Evolutionary conservation across 2,329 filamentous ascomycete genomes (phyloP).

Genomic region (Microdochium trichocladiopsis): DNA sequence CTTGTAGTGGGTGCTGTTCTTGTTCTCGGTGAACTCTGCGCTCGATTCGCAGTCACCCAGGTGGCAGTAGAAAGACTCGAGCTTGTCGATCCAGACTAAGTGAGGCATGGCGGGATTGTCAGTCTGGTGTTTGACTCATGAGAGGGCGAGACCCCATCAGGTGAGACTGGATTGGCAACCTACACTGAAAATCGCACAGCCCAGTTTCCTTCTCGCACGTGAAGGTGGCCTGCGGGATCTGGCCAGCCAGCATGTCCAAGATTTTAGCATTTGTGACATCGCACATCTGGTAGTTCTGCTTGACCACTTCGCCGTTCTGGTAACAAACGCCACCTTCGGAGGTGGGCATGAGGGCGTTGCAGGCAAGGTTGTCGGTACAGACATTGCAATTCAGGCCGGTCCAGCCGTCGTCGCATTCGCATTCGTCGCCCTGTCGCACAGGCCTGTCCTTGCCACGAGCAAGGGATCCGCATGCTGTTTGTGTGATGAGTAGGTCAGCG

Average conservation of each 20-base stretch:
- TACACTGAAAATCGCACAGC: conserved; percentile 93
- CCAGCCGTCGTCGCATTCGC: conserved; percentile 91
- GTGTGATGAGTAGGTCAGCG: background rate
- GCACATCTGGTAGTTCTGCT: conserved; percentile 96
- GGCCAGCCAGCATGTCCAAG: conserved; percentile 72
- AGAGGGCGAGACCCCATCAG: too few species aligned
- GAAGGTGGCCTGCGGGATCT: conserved; percentile 91
- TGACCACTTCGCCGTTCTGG: conserved; percentile 80
- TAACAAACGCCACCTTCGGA: conserved; percentile 84
- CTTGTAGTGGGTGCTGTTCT: conserved; percentile 77
- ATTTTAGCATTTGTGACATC: conserved; percentile 97
- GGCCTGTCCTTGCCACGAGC: conserved; percentile 73
- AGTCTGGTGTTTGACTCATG: too few species aligned
- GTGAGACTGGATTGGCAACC: conserved; percentile 26
- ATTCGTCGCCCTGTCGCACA: conserved; percentile 63
- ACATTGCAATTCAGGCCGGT: conserved; percentile 97
- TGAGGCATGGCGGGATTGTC: too few species aligned
- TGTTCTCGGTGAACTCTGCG: conserved; percentile 58
- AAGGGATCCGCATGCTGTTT: conserved; percentile 74
- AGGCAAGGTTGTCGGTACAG: conserved; percentile 76
- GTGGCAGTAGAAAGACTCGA: conserved; percentile 94
- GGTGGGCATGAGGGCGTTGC: conserved; percentile 80
- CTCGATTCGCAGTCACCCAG: conserved; percentile 73
- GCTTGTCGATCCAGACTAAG: conserved; percentile 88
- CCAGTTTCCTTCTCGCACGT: conserved; percentile 70